phyloP scores from a whole-genome alignment of 1,139 yeast genomes.

The Neolecta irregularis region DNA sequence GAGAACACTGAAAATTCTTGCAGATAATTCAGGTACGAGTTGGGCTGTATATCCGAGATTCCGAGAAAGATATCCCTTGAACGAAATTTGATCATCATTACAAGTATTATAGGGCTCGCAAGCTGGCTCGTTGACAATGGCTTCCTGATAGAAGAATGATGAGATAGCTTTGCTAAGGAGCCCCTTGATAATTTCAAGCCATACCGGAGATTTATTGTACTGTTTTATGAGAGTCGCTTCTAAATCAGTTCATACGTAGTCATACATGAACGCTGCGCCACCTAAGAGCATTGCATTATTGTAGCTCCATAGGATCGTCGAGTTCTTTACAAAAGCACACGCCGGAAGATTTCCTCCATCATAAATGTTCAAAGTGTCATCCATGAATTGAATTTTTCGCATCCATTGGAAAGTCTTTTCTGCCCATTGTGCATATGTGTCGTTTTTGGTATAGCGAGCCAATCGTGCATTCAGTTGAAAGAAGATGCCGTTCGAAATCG shows the following conservation, averaged over 20 bases:
- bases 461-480: slow-evolving; percentile 67
- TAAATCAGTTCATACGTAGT: slow-evolving; percentile 23
- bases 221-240: neutral
- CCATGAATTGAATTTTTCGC: slow-evolving; percentile 35
- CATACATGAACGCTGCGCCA: slow-evolving; percentile 59
- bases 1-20: slow-evolving; percentile 32
- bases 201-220: slow-evolving; percentile 34
- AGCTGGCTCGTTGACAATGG: slow-evolving; percentile 56
- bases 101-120: slow-evolving; percentile 48
- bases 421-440: slow-evolving; percentile 48
- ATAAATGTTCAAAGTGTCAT: slow-evolving; percentile 30
- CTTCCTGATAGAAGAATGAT: too few species aligned
- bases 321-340: slow-evolving; percentile 42
- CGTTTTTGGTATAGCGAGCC: slow-evolving; percentile 53
- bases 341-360: slow-evolving; percentile 59
- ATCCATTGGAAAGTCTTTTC: slow-evolving; percentile 61
- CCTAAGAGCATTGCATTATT: slow-evolving; percentile 61
- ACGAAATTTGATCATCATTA: slow-evolving; percentile 61
- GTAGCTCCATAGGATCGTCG: slow-evolving; percentile 54
- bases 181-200: slow-evolving; percentile 40
- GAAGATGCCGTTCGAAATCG: slow-evolving; percentile 63
- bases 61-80: slow-evolving; percentile 58
- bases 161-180: slow-evolving; percentile 39
- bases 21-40: slow-evolving; percentile 39
- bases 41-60: slow-evolving; percentile 45